A percentile compares a stretch with the other conserved stretches of the same genome.
Evolutionary conservation across 768 basidiomycete species (phyloP).

Genomic region (Lactarius trivialis): DNA sequence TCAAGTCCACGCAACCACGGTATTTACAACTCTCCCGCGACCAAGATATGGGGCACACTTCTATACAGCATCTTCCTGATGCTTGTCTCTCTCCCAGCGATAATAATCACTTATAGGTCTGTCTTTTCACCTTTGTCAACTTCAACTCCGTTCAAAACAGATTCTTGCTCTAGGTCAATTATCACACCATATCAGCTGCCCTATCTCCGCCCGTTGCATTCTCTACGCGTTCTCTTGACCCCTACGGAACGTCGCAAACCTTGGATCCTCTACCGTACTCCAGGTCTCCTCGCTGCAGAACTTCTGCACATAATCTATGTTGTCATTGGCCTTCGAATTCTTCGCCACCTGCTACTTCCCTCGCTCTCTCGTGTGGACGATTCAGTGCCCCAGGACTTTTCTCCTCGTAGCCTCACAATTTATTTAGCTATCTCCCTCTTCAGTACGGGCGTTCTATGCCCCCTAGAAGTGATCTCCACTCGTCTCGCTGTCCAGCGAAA

Average conservation of each 20-base stretch:
- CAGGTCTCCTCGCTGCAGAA: constrained; percentile 48
- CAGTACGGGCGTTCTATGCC: constrained; percentile 56
- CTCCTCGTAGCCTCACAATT: constrained; percentile 43
- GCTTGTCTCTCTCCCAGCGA: constrained; percentile 59
- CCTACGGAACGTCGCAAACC: constrained; percentile 74
- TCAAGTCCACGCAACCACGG: constrained; percentile 48
- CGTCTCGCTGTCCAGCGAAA: constrained; percentile 81
- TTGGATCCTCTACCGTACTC: constrained; percentile 77
- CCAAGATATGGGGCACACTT: constrained; percentile 55
- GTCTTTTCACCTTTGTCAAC: constrained; percentile 23
- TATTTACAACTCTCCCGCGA: constrained; percentile 55
- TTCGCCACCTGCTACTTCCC: constrained; percentile 53
- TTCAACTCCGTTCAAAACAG: background rate
- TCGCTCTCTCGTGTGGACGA: constrained; percentile 37
- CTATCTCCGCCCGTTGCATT: constrained; percentile 49
- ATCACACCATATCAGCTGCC: constrained; percentile 76
- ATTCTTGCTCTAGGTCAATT: constrained; percentile 49
- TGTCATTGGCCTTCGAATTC: constrained; percentile 36
- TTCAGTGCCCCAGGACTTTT: constrained; percentile 37
- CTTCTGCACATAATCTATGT: constrained; percentile 41
- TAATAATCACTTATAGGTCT: constrained; percentile 72
- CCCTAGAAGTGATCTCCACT: constrained; percentile 74
- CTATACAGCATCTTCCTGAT: constrained; percentile 60
- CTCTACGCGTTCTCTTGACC: constrained; percentile 67
- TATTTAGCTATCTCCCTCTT: constrained; percentile 51